Conservation (phyloP, 306 rosid genomes). For the Cicer yamashitae region DNA sequence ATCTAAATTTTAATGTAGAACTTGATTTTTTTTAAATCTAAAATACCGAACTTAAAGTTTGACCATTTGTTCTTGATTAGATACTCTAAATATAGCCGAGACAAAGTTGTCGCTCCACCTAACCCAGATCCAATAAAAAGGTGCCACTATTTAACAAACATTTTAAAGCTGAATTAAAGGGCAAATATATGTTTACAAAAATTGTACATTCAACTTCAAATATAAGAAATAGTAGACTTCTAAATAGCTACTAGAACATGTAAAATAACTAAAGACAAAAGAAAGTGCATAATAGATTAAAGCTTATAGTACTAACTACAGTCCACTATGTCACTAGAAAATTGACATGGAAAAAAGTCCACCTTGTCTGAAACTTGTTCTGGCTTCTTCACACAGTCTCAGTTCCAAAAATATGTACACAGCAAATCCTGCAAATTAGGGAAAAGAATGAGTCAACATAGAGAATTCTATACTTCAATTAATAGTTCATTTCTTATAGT, state of each 20-base stretch:
- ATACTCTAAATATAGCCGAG: too few relatives aligned
- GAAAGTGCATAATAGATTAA: slow-evolving; percentile 31
- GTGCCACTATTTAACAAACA: background rate
- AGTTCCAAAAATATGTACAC: slow-evolving; percentile 50
- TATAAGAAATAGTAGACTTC: slow-evolving; percentile 39
- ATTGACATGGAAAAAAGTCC: slow-evolving; percentile 42
- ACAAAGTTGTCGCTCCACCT: too few relatives aligned
- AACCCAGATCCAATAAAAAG: background rate
- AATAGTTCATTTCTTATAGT: background rate
- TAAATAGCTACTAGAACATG: slow-evolving; percentile 37
- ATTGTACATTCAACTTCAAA: slow-evolving; percentile 28
- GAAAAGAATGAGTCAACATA: slow-evolving; percentile 37
- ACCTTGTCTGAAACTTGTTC: slow-evolving; percentile 41
- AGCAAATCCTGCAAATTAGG: slow-evolving; percentile 46
- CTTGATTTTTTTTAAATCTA: too few relatives aligned
- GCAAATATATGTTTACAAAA: slow-evolving; percentile 25
- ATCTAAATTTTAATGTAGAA: too few relatives aligned
- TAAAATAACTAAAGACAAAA: slow-evolving; percentile 25
- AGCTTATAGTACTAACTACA: slow-evolving; percentile 42
- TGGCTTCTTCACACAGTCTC: slow-evolving; percentile 49
- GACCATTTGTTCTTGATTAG: too few relatives aligned
- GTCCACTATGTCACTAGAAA: slow-evolving; percentile 42
- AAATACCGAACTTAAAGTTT: too few relatives aligned
- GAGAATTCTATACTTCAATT: slow-evolving; percentile 40
- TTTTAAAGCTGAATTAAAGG: slow-evolving; percentile 32